phyloP scores from a whole-genome alignment of 2,329 filamentous ascomycete species.

The Fulvia fulva region DNA sequence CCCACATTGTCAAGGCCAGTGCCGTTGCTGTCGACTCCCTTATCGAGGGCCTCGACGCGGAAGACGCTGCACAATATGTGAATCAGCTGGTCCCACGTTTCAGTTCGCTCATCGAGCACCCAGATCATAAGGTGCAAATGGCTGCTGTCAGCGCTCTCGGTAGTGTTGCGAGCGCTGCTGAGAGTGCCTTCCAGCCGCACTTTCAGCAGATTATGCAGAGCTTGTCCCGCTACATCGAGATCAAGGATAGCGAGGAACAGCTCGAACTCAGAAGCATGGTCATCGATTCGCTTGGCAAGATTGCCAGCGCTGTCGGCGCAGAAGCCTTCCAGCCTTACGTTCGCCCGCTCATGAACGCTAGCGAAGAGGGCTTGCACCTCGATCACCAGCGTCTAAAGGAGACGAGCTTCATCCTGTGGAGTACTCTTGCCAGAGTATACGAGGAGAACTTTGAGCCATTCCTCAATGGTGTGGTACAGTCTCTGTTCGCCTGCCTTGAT shows the following conservation, averaged over 20 bases:
- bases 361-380: constrained; percentile 82
- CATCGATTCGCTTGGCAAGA: constrained; percentile 88
- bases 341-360: constrained; percentile 82
- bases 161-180: constrained; percentile 81
- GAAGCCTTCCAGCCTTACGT: constrained; percentile 89
- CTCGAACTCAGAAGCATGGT: constrained; percentile 85
- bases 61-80: constrained; percentile 77
- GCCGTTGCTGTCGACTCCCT: constrained; percentile 89
- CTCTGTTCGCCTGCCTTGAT: constrained; percentile 78
- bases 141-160: constrained; percentile 85
- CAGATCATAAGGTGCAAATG: constrained; percentile 85
- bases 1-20: constrained; percentile 82
- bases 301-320: constrained; percentile 81
- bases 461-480: constrained; percentile 71
- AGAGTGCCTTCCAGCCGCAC: constrained; percentile 81
- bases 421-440: constrained; percentile 89
- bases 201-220: constrained; percentile 86
- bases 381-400: constrained; percentile 89
- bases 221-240: constrained; percentile 75
- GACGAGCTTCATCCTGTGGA: constrained; percentile 97
- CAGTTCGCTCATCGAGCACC: constrained; percentile 75
- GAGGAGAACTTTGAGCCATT: constrained; percentile 77
- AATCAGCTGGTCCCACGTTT: constrained; percentile 79
- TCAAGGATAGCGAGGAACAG: constrained; percentile 87
- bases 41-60: constrained; percentile 76